Conservation (phyloP, 768 basidiomycete genomes). For the Xerocomus potaroensis region DNA sequence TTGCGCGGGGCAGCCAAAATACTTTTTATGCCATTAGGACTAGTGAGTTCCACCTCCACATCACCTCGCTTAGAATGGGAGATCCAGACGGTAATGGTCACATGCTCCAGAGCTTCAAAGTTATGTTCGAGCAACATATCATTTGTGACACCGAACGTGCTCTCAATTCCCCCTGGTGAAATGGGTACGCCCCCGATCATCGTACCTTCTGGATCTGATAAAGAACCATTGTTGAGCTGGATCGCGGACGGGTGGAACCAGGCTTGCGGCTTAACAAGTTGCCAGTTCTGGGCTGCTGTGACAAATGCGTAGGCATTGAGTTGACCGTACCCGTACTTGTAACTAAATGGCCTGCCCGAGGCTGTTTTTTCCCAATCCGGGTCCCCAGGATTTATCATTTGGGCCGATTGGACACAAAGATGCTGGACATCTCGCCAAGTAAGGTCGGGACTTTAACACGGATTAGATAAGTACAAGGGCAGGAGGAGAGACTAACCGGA, state of each 20-base stretch:
- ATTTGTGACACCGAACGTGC: slow-evolving; percentile 61
- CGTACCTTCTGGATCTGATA: slow-evolving; percentile 39
- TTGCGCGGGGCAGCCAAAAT: slow-evolving; percentile 71
- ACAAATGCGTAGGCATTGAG: slow-evolving; percentile 83
- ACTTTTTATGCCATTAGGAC: slow-evolving; percentile 83
- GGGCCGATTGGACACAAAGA: slow-evolving; percentile 72
- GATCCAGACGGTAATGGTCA: slow-evolving; percentile 92
- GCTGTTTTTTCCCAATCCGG: slow-evolving; percentile 91
- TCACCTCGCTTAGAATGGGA: slow-evolving; percentile 84
- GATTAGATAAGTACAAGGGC: slow-evolving; percentile 10
- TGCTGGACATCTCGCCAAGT: slow-evolving; percentile 97
- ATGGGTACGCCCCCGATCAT: slow-evolving; percentile 69
- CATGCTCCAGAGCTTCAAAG: slow-evolving; percentile 85
- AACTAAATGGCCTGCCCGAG: slow-evolving; percentile 49
- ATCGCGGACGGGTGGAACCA: slow-evolving; percentile 79
- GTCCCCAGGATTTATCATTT: slow-evolving; percentile 79
- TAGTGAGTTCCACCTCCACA: slow-evolving; percentile 84
- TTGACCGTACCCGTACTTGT: slow-evolving; percentile 95
- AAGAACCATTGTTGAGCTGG: slow-evolving; percentile 57
- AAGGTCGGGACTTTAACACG: slow-evolving; percentile 69
- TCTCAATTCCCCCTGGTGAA: slow-evolving; percentile 55
- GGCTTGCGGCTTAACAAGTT: slow-evolving; percentile 88
- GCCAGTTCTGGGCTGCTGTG: slow-evolving; percentile 75
- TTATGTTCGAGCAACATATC: slow-evolving; percentile 69
- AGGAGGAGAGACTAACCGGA: slow-evolving; percentile 49